phyloP scores from a whole-genome alignment of 129 eudicot genomes.

The Saussurea involucrata region DNA sequence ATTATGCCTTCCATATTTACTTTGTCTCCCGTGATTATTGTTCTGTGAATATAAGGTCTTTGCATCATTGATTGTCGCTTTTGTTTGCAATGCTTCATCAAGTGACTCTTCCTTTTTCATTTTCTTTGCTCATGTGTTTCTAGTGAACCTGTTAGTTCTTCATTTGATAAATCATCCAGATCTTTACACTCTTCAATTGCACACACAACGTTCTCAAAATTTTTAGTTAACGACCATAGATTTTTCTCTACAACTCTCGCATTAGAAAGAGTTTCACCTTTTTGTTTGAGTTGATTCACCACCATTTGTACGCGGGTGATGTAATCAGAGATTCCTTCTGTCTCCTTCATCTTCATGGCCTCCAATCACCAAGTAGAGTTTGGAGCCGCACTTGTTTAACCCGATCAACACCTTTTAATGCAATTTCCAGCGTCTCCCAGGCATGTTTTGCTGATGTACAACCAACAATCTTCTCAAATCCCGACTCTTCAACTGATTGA shows the following conservation, averaged over 20 bases:
- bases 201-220: no score
- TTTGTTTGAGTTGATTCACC: conserved; percentile 3
- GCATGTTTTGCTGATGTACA: neutral
- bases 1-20: neutral
- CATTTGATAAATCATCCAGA: no score
- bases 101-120: neutral
- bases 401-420: neutral
- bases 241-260: conserved; percentile 8
- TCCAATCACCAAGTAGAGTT: neutral
- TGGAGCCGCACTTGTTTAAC: neutral
- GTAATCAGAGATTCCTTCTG: neutral
- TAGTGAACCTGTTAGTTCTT: no score
- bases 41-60: neutral
- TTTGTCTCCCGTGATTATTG: neutral
- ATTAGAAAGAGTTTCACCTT: neutral
- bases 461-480: conserved; percentile 6
- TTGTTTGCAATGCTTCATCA: neutral
- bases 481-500: neutral
- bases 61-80: neutral
- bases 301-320: neutral
- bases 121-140: no score
- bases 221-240: neutral
- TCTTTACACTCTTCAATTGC: no score
- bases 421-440: neutral
- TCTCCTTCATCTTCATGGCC: neutral